Conservation (phyloP, 176 grass and related monocot genomes). For the Canna indica region DNA sequence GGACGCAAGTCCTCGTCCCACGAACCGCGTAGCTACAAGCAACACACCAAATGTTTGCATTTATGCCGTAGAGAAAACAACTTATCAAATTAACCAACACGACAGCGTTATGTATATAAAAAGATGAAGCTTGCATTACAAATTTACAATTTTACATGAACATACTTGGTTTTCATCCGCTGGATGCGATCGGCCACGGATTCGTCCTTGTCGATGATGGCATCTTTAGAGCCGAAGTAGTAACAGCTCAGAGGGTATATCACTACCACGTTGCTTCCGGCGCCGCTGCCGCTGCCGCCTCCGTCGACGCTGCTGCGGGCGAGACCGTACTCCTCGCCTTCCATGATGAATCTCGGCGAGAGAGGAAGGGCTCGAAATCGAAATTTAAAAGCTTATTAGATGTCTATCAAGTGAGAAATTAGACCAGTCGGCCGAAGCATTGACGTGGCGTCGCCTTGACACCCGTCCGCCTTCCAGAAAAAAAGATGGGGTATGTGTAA, state of each 20-base stretch:
- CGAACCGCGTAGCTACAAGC: conserved; percentile 36
- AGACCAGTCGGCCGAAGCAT: no score
- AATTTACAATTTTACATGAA: no score
- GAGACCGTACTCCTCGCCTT: no score
- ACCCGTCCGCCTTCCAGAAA: no score
- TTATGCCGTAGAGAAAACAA: background rate
- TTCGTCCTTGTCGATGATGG: conserved; percentile 11
- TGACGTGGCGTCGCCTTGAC: no score
- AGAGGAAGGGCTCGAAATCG: no score
- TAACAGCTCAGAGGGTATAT: conserved; percentile 45
- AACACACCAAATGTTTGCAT: background rate
- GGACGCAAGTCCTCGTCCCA: conserved; percentile 48
- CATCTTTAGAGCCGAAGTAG: conserved; percentile 49
- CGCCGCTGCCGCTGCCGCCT: background rate
- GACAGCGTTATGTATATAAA: no score
- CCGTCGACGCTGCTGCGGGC: background rate
- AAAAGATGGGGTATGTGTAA: no score
- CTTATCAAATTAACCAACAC: background rate
- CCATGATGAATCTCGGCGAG: background rate
- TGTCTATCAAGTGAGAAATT: no score
- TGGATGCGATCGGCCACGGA: conserved; percentile 25
- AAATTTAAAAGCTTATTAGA: no score
- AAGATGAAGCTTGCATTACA: no score
- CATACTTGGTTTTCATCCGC: conserved; percentile 41
- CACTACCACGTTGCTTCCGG: conserved; percentile 9